A percentile compares a stretch with the other conserved stretches of the same genome.
Conservation (phyloP, 352 stramenopile genomes). For the Globisporangium spiculum region DNA sequence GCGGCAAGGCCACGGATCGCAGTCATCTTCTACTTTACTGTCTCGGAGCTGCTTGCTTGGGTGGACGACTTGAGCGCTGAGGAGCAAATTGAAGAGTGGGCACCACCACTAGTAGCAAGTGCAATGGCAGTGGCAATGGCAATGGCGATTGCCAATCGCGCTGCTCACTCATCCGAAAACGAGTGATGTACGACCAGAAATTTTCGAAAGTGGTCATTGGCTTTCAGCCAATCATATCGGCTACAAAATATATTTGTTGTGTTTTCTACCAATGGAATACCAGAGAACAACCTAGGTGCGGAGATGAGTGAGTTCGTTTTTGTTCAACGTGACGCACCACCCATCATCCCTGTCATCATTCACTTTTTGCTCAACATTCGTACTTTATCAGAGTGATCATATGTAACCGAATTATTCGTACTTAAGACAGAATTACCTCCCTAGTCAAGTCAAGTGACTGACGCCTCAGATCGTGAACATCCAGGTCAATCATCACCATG, state of each 20-base stretch:
- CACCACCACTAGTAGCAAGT: background rate
- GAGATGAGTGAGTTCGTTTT: background rate
- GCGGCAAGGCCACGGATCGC: background rate
- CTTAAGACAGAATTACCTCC: background rate
- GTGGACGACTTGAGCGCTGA: background rate
- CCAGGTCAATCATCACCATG: background rate
- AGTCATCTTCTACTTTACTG: slow-evolving; percentile 4
- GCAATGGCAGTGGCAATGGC: background rate
- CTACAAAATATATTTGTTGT: background rate
- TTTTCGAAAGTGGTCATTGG: background rate
- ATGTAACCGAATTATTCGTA: background rate
- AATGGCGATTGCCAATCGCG: background rate
- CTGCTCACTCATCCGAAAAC: slow-evolving; percentile 6
- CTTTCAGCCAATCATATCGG: background rate
- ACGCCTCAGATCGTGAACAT: background rate
- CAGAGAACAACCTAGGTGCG: background rate
- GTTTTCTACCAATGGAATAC: background rate
- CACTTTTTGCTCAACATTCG: background rate
- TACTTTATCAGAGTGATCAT: background rate
- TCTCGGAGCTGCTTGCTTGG: background rate
- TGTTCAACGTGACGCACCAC: background rate
- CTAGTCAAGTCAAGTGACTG: background rate
- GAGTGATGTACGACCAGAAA: slow-evolving; percentile 6
- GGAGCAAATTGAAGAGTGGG: slow-evolving; percentile 9
- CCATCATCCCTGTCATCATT: background rate